Base-by-base conservation (phyloP, 208 protist species). In the Trypanosomatidae sp. region DNA sequence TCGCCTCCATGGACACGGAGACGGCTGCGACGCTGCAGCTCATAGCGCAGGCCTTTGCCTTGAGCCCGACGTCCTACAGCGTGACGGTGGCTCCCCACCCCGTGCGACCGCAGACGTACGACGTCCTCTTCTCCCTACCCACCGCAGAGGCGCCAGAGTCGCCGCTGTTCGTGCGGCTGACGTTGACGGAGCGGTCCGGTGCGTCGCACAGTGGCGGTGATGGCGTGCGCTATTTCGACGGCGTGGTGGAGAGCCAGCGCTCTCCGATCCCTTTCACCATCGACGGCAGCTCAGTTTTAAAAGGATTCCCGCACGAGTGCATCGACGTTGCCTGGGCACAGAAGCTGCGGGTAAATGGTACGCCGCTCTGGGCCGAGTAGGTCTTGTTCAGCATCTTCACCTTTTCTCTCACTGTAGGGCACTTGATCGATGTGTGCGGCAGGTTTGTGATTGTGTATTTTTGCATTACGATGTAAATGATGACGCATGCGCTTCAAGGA, bases 41-140 rank as follows among this genome's bases (percentile, higher is more conserved):
- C 25, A 68, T 92, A 6, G 81, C 88, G 5, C 62, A 73, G 50
- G 88, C 85, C 0, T 72, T 92, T 36, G 77, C 79, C 0, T 75
- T 52, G 3, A 64, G 81, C 17, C 56, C 82, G 1, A 81, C 77
- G 15, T 77, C 71, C 33, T 92, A 90, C 76, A 90, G 83, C 66
- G 87, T 87, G 30, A 80, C 83, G 17, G 77, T 92, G 5, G 59
- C 83, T 4, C 81, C 85, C 3, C 83, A 90, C 52, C 88, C 88
- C 2, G 52, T 44, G 1, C 19, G 30, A n/a, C n/a, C 44, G 9
- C 10, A 82, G 25, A 69, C 80, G 1, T 89, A 79, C 66, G 77
- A 85, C 7, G 73, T 92, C 0, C 77, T 90, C 10, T 90, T 92
- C 33, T 92, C 88, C 3, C 62, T 82, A 3, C 88, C 85, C 17